Conservation (phyloP, 768 basidiomycete species). For the Xerocomellus dryophilus region DNA sequence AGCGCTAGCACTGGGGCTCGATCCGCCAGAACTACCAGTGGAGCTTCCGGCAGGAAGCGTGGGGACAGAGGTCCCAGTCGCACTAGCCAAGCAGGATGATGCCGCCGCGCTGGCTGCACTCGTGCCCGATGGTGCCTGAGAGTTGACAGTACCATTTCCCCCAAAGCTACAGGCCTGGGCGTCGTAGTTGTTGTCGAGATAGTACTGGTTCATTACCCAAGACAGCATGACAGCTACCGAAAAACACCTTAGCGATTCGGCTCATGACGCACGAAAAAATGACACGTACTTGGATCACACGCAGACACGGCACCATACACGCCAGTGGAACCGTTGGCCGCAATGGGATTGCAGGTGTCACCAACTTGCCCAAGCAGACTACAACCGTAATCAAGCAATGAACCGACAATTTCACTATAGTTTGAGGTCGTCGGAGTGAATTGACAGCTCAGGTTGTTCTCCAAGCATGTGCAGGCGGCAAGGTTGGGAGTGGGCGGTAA, state of each 20-base stretch:
- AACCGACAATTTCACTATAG: constrained; percentile 56
- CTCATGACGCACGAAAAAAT: not conserved
- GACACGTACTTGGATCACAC: constrained; percentile 72
- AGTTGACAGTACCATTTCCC: constrained; percentile 81
- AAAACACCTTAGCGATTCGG: constrained; percentile 4
- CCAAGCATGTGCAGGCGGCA: constrained; percentile 74
- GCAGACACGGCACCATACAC: constrained; percentile 71
- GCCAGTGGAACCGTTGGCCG: constrained; percentile 69
- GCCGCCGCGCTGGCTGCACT: constrained; percentile 54
- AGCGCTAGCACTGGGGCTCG: constrained; percentile 21
- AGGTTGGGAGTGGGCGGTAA: constrained; percentile 85
- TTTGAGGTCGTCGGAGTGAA: constrained; percentile 66
- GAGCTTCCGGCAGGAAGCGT: constrained; percentile 39
- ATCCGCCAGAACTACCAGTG: constrained; percentile 18
- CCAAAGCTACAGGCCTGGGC: constrained; percentile 69
- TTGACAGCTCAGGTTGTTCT: constrained; percentile 63
- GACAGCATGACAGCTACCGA: constrained; percentile 69
- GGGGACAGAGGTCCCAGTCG: constrained; percentile 63
- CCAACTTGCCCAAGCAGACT: constrained; percentile 56
- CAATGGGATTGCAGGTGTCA: constrained; percentile 64
- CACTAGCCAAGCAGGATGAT: constrained; percentile 64
- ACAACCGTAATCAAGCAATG: constrained; percentile 67
- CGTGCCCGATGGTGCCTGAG: constrained; percentile 45
- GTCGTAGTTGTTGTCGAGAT: constrained; percentile 57
- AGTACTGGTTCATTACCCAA: constrained; percentile 79